These are phyloP conservation scores for Novakomyces olei DNA, from an alignment of 805 yeast genomes.

Conservation along the genomic window DNA sequence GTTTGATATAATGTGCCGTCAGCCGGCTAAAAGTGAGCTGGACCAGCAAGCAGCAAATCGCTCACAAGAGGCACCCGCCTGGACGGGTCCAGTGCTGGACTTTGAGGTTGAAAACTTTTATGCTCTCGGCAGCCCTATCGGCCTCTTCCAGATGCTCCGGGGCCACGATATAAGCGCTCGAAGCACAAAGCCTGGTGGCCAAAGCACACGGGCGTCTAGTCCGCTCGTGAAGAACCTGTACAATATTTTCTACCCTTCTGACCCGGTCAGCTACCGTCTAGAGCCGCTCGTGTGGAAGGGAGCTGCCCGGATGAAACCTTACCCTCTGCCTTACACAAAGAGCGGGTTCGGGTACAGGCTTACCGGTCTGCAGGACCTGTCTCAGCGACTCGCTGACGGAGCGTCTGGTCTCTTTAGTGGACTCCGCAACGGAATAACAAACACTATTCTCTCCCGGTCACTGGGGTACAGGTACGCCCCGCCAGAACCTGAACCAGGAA, in stretches of 20 bases:
- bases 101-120: slow-evolving; percentile 59
- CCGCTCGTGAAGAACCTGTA: slow-evolving; percentile 28
- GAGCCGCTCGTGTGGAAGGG: slow-evolving; percentile 53
- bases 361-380: slow-evolving; percentile 21
- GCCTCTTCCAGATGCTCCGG: slow-evolving; percentile 57
- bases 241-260: slow-evolving; percentile 75
- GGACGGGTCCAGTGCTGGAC: slow-evolving; percentile 19
- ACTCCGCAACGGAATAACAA: slow-evolving; percentile 11
- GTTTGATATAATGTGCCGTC: slow-evolving; percentile 45
- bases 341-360: slow-evolving; percentile 20
- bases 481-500: background rate
- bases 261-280: slow-evolving; percentile 71
- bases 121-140: slow-evolving; percentile 77
- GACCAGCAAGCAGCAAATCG: slow-evolving; percentile 8
- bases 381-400: slow-evolving; percentile 11
- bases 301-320: slow-evolving; percentile 31
- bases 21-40: slow-evolving; percentile 16
- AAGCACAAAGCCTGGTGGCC: background rate
- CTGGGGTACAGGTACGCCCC: slow-evolving; percentile 10
- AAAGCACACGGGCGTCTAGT: background rate
- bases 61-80: background rate
- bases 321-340: slow-evolving; percentile 30
- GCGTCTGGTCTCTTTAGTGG: slow-evolving; percentile 9
- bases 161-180: slow-evolving; percentile 29
- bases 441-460: slow-evolving; percentile 8